Percentiles rank a stretch among this genome's conserved stretches.
These are phyloP conservation scores for Lichenothelia convexa DNA, from an alignment of 495 filamentous ascomycete species.

Conservation along the genomic window DNA sequence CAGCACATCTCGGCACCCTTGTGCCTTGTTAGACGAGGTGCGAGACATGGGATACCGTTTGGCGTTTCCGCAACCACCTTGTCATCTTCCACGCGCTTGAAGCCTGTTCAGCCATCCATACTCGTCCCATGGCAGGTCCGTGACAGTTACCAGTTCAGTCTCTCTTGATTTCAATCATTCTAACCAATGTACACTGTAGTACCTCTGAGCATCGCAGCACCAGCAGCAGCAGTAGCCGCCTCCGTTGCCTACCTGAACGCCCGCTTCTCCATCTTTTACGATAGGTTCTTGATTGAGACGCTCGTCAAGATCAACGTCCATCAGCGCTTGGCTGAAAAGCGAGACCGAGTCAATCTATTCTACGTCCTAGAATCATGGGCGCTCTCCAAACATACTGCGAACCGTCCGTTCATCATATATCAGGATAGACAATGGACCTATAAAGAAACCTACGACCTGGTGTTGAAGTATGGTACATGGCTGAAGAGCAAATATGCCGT, in stretches of 20 bases:
- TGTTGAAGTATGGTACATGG: constrained; percentile 67
- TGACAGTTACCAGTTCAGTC: too few relatives aligned
- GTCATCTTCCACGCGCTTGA: too few relatives aligned
- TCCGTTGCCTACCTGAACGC: constrained; percentile 70
- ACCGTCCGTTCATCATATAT: constrained; percentile 51
- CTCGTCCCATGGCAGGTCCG: too few relatives aligned
- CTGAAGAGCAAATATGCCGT: constrained; percentile 52
- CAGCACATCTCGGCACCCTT: too few relatives aligned
- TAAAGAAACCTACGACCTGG: constrained; percentile 56
- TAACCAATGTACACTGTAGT: too few relatives aligned
- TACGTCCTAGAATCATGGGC: constrained; percentile 61
- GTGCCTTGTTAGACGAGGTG: too few relatives aligned
- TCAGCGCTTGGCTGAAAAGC: constrained; percentile 26
- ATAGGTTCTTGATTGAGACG: constrained; percentile 32
- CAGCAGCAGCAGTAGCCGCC: constrained; percentile 43
- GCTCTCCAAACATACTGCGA: constrained; percentile 32
- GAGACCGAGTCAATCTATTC: constrained; percentile 54
- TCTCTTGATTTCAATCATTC: too few relatives aligned
- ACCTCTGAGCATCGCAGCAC: constrained; percentile 31
- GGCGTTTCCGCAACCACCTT: too few relatives aligned
- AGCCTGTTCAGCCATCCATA: too few relatives aligned
- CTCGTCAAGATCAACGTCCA: constrained; percentile 26
- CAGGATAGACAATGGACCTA: constrained; percentile 64
- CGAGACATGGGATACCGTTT: too few relatives aligned
- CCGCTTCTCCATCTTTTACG: constrained; percentile 45